These are phyloP conservation scores for Globisporangium splendens DNA, from an alignment of 352 stramenopile genomes.

Conservation along the genomic window DNA sequence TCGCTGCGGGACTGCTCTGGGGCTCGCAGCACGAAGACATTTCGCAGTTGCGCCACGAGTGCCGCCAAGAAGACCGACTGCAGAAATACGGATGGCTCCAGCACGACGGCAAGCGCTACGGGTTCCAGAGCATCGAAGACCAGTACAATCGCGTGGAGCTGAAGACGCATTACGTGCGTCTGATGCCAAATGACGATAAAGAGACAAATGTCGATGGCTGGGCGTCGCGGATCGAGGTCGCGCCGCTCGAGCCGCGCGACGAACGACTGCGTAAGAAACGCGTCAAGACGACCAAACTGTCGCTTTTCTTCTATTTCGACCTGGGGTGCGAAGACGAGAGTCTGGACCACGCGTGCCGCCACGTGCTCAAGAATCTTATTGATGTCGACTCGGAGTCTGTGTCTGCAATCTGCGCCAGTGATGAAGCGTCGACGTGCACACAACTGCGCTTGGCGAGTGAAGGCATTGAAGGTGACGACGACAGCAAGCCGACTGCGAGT, in stretches of 20 bases:
- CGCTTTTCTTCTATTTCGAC: conserved; percentile 82
- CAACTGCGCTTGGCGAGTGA: conserved; percentile 42
- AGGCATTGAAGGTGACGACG: conserved; percentile 13
- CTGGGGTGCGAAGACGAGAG: conserved; percentile 69
- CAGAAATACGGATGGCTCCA: conserved; percentile 80
- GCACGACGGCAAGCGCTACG: conserved; percentile 66
- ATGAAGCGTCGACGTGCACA: conserved; percentile 24
- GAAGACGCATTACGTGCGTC: conserved; percentile 57
- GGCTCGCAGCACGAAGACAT: conserved; percentile 61
- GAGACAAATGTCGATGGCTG: conserved; percentile 30
- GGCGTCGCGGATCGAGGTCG: conserved; percentile 38
- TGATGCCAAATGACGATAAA: conserved; percentile 3
- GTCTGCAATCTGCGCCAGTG: conserved; percentile 11
- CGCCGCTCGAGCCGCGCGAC: conserved; percentile 42
- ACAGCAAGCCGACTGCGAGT: conserved; percentile 6
- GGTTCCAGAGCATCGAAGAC: conserved; percentile 59
- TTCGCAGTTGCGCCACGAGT: conserved; percentile 70
- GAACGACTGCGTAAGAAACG: conserved; percentile 30
- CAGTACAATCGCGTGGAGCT: conserved; percentile 72
- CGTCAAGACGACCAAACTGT: conserved; percentile 52
- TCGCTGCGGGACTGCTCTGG: conserved; percentile 78
- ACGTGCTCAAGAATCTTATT: conserved; percentile 44
- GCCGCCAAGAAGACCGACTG: conserved; percentile 70
- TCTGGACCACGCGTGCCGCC: conserved; percentile 43
- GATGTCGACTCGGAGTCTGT: conserved; percentile 41